Conservation (phyloP, 202 grass and related monocot species). For the Elaeis oleifera region DNA sequence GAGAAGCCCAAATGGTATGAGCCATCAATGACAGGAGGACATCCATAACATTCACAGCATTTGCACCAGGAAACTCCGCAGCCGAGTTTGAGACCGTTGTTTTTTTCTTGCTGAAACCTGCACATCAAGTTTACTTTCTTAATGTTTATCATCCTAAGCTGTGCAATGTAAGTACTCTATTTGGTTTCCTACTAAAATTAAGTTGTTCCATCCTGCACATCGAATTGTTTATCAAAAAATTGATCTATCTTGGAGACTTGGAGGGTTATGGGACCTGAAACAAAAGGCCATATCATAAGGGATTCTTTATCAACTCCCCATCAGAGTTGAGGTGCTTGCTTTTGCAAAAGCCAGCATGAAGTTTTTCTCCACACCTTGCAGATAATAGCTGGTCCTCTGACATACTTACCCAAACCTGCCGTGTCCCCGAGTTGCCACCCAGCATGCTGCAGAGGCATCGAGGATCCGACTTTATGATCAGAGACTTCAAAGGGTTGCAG, state of each 20-base stretch:
- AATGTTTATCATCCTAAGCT: no score
- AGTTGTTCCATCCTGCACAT: no score
- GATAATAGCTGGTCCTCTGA: conserved; percentile 14
- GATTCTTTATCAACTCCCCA: no score
- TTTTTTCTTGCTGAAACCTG: conserved; percentile 21
- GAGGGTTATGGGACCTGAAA: no score
- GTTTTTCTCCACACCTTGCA: conserved; percentile 24
- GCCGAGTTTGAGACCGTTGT: conserved; percentile 18
- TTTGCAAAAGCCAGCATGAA: conserved; percentile 16
- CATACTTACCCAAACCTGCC: conserved; percentile 20
- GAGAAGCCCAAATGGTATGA: conserved; percentile 5
- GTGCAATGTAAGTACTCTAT: no score
- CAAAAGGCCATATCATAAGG: no score
- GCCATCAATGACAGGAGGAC: conserved; percentile 1
- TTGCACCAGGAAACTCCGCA: conserved; percentile 4
- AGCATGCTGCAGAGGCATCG: conserved; percentile 27
- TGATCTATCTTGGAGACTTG: no score
- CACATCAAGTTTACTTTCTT: neutral
- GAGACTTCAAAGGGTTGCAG: conserved; percentile 19
- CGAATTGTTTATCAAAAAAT: no score
- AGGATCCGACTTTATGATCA: conserved; percentile 11
- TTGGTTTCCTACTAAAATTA: no score
- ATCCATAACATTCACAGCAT: conserved; percentile 2
- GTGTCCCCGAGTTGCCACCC: neutral
- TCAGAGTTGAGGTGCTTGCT: neutral